Percentiles rank a stretch among this genome's conserved stretches.
Evolutionary conservation across 139 green algal genomes (phyloP).

Genomic region (Eudorina sp.): DNA sequence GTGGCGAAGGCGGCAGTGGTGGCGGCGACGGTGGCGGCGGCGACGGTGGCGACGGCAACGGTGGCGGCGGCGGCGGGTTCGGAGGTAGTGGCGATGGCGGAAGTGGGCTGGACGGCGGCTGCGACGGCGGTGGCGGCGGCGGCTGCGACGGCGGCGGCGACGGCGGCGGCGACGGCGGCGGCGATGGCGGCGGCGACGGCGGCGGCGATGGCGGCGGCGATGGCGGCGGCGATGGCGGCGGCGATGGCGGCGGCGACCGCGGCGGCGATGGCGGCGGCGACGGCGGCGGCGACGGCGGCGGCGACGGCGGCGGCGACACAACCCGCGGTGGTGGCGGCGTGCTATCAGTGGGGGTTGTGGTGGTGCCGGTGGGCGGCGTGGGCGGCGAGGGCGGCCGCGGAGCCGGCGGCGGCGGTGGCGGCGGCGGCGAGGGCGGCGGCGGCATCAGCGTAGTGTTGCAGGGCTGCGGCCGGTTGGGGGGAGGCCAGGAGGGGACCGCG

Average conservation of each 20-base stretch:
- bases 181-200: not conserved
- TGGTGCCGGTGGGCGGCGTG: not conserved
- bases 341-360: not conserved
- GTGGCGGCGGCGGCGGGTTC: not conserved
- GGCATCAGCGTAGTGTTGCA: not conserved
- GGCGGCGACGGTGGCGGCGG: too few relatives aligned
- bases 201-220: not conserved
- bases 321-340: not conserved
- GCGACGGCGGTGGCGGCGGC: not conserved
- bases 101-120: not conserved
- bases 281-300: not conserved
- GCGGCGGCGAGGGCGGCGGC: not conserved
- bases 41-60: not conserved
- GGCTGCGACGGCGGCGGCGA: not conserved
- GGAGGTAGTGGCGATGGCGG: not conserved
- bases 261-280: not conserved
- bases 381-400: not conserved
- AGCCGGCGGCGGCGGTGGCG: not conserved
- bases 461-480: not conserved
- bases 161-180: not conserved
- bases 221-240: not conserved
- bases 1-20: too few relatives aligned
- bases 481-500: too few relatives aligned
- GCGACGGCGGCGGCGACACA: not conserved
- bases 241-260: not conserved